Base-by-base conservation (phyloP, 2,329 filamentous ascomycete genomes). In the Calonectria hawksworthii region DNA sequence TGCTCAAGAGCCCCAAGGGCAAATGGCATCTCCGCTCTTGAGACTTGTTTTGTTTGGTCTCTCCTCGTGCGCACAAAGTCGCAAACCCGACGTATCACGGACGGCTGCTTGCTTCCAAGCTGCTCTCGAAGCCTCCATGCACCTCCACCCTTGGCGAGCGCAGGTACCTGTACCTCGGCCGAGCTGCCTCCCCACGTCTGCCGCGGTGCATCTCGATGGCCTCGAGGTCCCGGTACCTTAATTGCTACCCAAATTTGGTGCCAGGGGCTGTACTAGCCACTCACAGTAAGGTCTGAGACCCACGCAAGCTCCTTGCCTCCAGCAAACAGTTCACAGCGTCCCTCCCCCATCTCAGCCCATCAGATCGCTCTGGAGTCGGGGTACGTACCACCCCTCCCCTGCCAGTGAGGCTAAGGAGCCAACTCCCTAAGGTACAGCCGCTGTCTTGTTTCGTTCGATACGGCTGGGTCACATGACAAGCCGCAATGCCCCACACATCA, bases 221-320 rank as follows among this genome's bases (percentile, higher is more conserved):
- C 32, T 54, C 56, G 38, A 77, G 73, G 79, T 81, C 73, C 34
- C 69, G 36, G 68, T 81, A 81, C 79, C 67, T 75, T 56, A 68
- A 70, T 54, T 63, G 69, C 61, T 68, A 73, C 71, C 77, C 77
- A 76, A 76, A 71, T 74, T 74, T 73, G 69, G 78, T 11, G 74
- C 71, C 68, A 77, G 69, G 66, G 75, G 63, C 52, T 77, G 63
- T 59, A 68, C 69, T 77, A 79, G 65, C 75, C 74, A 63, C 72
- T 69, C 78, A 66, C 56, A 69, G 67, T 30, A 41, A 73, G 75
- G 77, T 63, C 36, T 18, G 36, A 44, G 67, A 66, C 73, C 80
- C 80, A 82, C 80, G 70, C 75, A 75, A 82, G 80, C 80, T 82
- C 75, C 79, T 75, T 79, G 75, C 79, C 75, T 75, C 72, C 65